Conservation (phyloP, 495 filamentous ascomycete genomes). For the Aspergillus nanangensis region DNA sequence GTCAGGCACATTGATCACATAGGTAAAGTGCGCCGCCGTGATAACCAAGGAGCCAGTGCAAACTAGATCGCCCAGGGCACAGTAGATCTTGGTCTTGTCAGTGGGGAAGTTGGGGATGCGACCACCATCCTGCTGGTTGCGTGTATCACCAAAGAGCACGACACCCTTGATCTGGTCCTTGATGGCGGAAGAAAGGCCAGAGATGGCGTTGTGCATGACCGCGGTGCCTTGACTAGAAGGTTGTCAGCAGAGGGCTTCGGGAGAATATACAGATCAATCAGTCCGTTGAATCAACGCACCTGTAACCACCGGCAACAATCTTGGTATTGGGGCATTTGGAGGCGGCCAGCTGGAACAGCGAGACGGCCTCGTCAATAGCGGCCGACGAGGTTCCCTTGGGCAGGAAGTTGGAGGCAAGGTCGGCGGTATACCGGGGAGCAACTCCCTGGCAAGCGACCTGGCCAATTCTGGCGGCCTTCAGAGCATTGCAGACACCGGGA, state of each 20-base stretch:
- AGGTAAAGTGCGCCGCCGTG: constrained; percentile 41
- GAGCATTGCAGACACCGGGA: constrained; percentile 30
- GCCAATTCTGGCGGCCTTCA: constrained; percentile 20
- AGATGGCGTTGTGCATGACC: constrained; percentile 45
- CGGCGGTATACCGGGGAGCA: constrained; percentile 29
- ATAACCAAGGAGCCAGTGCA: constrained; percentile 49
- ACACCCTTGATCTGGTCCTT: constrained; percentile 48
- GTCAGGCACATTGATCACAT: constrained; percentile 22
- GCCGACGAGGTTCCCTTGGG: constrained; percentile 24
- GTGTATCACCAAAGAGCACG: constrained; percentile 54
- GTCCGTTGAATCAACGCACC: not conserved
- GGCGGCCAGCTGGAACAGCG: constrained; percentile 32
- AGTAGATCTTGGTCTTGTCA: constrained; percentile 44
- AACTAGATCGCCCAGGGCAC: constrained; percentile 47
- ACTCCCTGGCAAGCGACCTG: constrained; percentile 35
- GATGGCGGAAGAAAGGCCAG: constrained; percentile 32
- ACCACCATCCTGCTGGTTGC: constrained; percentile 47
- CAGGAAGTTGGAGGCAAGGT: constrained; percentile 21
- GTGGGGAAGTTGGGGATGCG: constrained; percentile 42
- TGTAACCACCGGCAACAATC: constrained; percentile 51
- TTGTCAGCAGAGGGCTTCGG: not conserved
- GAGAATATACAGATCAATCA: not conserved
- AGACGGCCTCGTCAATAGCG: constrained; percentile 39
- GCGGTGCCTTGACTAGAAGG: constrained; percentile 49
- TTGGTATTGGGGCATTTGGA: constrained; percentile 49